phyloP scores from a whole-genome alignment of 176 grass and related monocot genomes.

The sorghum (Sorghum bicolor) region DNA sequence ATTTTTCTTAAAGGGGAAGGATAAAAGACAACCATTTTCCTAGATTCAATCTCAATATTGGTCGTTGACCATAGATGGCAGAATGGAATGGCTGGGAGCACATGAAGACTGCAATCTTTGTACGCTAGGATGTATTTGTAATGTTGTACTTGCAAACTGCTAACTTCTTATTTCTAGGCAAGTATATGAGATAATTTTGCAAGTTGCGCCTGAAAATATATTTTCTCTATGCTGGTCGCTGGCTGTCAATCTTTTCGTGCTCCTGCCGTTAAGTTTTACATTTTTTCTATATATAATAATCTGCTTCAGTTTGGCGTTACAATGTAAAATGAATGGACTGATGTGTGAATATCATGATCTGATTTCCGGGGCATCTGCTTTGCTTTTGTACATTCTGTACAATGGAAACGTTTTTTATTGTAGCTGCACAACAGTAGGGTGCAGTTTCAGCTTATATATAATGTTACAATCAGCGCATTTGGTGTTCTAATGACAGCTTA shows the following conservation, averaged over 20 bases:
- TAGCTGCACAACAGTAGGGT: neutral
- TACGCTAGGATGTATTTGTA: constrained; percentile 18
- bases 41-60: neutral
- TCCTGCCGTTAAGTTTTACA: neutral
- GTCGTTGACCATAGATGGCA: neutral
- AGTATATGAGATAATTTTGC: neutral
- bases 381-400: neutral
- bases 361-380: neutral
- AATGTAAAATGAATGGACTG: neutral
- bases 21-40: neutral
- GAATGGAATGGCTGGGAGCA: neutral
- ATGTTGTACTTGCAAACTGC: neutral
- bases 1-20: neutral
- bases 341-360: neutral
- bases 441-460: constrained; percentile 5
- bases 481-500: neutral
- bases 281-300: too few species aligned
- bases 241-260: neutral
- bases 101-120: neutral
- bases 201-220: neutral
- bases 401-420: constrained; percentile 15
- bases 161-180: neutral
- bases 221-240: neutral
- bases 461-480: constrained; percentile 34
- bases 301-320: neutral